Conservation (phyloP, 345 rosid species). For the Syzygium aromaticum region DNA sequence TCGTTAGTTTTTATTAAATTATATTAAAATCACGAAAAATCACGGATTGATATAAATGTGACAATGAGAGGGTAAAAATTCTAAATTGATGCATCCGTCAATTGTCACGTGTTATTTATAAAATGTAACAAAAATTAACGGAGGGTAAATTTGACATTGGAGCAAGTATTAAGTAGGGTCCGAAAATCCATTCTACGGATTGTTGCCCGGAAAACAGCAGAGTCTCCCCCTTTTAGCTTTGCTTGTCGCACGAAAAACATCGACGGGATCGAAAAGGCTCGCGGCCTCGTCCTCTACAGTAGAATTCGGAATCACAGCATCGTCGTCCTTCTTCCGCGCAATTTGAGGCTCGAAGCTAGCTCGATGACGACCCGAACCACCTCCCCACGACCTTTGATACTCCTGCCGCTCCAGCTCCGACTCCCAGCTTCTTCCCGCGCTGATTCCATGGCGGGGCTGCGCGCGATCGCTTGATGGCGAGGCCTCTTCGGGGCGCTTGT, state of each 20-base stretch:
- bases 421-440: neutral
- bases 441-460: neutral
- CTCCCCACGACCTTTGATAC: too few species aligned
- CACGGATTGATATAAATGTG: too few species aligned
- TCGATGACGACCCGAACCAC: neutral
- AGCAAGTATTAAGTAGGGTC: neutral
- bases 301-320: neutral
- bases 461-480: constrained; percentile 34
- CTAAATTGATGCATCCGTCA: too few species aligned
- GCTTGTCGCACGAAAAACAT: neutral
- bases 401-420: neutral
- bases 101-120: too few species aligned
- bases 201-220: neutral
- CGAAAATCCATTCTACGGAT: neutral
- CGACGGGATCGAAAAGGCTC: neutral
- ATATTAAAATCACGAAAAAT: too few species aligned
- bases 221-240: neutral
- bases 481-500: constrained; percentile 44
- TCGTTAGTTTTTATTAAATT: too few species aligned
- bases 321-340: neutral
- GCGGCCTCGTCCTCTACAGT: accelerated
- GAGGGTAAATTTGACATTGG: too few species aligned
- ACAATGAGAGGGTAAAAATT: too few species aligned
- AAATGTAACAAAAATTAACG: too few species aligned
- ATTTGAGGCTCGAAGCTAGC: neutral